Evolutionary conservation across 1,139 yeast genomes (phyloP), one percentile per base, ranked within the genome.

Genomic region (Geotrichum siamense): DNA sequence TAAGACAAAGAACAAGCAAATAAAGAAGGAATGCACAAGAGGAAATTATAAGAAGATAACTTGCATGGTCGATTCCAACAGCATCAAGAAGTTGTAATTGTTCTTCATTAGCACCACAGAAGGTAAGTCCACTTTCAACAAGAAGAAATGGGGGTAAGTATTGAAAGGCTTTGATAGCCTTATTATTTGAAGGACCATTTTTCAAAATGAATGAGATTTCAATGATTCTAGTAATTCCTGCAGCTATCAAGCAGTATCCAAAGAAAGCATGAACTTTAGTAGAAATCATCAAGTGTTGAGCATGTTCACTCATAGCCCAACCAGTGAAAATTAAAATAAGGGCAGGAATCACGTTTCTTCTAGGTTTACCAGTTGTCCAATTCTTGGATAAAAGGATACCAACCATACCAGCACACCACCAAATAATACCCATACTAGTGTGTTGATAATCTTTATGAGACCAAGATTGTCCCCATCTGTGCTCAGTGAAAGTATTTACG

Each of bases 381-480:
- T 51, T 44, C 29, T 39, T 50, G 1, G 94, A 75, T 42, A 87
- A 65, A 63, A 75, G 82, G 54, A 89, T 70, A 0, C 97, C 97
- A 19, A 86, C 65, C 53, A 86, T 67, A 1, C 96, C 97, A 40
- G 95, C 94, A 46, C 86, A 77, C 93, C 96, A 87, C 94, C 96
- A 89, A 32, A 89, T 73, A 47, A 89, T 82, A 2, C 97, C 97
- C 95, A 89, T 86, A 22, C 94, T 76, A 0, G 97, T 86, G 62
- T 87, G 96, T 64, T 87, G 96, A 60, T 81, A 85, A 43, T 65
- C 70, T 25, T 94, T 93, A 70, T 84, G 93, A 40, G 75, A 72
- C 97, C 97, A 89, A 8, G 70, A 75, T 58, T 85, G 91, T 28
- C 94, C 94, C 96, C 96, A 87, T 51, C 96, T 69, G 62, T 89